Evolutionary conservation across 768 basidiomycete genomes (phyloP), one percentile per base, ranked within the genome.

Genomic region (Suillus brevipes): DNA sequence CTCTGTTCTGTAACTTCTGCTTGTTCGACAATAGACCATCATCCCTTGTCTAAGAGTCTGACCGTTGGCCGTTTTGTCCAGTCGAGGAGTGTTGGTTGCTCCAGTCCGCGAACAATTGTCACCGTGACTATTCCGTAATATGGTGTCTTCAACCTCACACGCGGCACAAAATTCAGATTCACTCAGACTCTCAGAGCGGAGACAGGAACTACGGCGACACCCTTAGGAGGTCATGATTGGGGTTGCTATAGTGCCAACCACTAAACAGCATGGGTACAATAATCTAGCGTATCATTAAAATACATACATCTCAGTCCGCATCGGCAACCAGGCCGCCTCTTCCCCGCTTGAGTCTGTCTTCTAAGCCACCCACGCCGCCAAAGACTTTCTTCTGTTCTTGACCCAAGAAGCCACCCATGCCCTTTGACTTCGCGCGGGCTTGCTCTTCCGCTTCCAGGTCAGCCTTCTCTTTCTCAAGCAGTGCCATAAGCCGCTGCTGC

Each of bases 351-450:
- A 95, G 88, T 64, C 92, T 81, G 45, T 95, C 92, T 74, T 92
- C 93, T 36, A 95, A 77, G 18, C 89, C 91, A 47, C 91, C 90
- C 9, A 79, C 75, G 31, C 90, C 92, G 55, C 92, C 89, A 76
- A 93, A 93, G 10, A 94, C 90, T 69, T 85, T 88, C 82, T 91
- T 94, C 81, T 90, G 87, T 73, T 96, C 94, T 25, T 89, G 82
- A 62, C 86, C 89, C 71, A 97, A 79, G 81, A 96, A 97, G 1
- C 81, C 82, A 53, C 90, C 92, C 82, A 90, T 89, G 2, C 91
- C 92, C 72, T 87, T 90, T 3, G 88, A 88, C 75, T 88, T 90
- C 25, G 80, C 81, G 49, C 94, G 81, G 53, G 84, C 83, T 36
- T 79, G 80, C 67, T 89, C 90, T 65, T 95, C 92, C 28, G 81